phyloP scores from a whole-genome alignment of 768 basidiomycete genomes.

The Hypsizygus marmoreus region DNA sequence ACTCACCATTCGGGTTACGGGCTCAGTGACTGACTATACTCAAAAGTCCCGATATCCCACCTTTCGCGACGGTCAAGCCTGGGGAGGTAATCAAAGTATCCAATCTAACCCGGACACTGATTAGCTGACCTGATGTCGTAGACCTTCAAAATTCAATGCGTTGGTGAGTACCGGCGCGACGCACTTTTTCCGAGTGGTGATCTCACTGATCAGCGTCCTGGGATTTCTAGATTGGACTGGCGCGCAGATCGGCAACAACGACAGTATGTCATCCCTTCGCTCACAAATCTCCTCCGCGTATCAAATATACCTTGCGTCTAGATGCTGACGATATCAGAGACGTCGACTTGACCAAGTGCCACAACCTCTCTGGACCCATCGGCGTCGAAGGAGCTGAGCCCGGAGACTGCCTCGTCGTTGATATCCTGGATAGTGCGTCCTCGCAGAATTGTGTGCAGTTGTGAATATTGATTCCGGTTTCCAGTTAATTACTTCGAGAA shows the following conservation, averaged over 20 bases:
- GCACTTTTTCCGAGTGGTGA: not conserved
- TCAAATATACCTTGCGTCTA: slow-evolving; percentile 21
- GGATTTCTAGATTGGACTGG: slow-evolving; percentile 69
- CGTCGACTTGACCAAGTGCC: slow-evolving; percentile 64
- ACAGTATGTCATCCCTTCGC: slow-evolving; percentile 50
- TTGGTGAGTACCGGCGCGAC: slow-evolving; percentile 42
- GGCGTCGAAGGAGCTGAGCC: slow-evolving; percentile 77
- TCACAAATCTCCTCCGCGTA: too few species aligned
- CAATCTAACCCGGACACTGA: too few species aligned
- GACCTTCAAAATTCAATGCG: slow-evolving; percentile 73
- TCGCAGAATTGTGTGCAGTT: not conserved
- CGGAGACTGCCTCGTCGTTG: slow-evolving; percentile 78
- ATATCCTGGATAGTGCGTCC: slow-evolving; percentile 69
- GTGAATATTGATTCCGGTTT: not conserved
- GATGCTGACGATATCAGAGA: slow-evolving; percentile 69
- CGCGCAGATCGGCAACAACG: slow-evolving; percentile 77
- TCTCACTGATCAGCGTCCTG: too few species aligned
- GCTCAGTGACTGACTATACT: not conserved
- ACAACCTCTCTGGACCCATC: slow-evolving; percentile 78
- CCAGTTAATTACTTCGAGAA: slow-evolving; percentile 67
- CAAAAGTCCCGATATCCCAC: slow-evolving; percentile 62
- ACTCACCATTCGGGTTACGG: too few species aligned
- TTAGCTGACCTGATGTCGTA: slow-evolving; percentile 27
- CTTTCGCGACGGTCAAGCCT: slow-evolving; percentile 61
- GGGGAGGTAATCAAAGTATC: slow-evolving; percentile 55